phyloP scores from a whole-genome alignment of 108 stramenopile genomes.

The Fistulifera pelliculosa region DNA sequence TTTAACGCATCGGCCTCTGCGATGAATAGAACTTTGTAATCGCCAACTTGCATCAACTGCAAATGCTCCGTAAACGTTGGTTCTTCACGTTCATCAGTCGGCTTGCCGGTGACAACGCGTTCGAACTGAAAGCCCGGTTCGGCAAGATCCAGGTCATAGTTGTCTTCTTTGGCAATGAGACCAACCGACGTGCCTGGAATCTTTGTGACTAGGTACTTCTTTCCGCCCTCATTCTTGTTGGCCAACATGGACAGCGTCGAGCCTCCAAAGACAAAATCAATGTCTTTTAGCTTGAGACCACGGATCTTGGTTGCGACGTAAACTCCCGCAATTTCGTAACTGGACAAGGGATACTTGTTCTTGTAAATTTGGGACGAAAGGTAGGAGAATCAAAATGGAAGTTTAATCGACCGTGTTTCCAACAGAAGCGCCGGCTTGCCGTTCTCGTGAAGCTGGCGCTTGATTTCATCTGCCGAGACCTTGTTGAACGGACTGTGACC shows the following conservation, averaged over 20 bases:
- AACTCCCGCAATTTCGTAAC: slow-evolving; percentile 3
- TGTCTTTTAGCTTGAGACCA: slow-evolving; percentile 1
- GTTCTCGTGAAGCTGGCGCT: slow-evolving; percentile 5
- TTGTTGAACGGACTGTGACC: slow-evolving; percentile 11
- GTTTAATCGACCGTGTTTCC: neutral
- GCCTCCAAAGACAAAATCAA: slow-evolving; percentile 22
- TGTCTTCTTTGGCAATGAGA: slow-evolving; percentile 10
- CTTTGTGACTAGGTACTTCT: neutral
- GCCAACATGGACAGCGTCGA: slow-evolving; percentile 19
- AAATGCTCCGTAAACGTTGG: slow-evolving; percentile 8
- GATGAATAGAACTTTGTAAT: slow-evolving; percentile 6
- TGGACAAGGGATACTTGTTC: slow-evolving; percentile 10
- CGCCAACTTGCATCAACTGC: slow-evolving; percentile 11
- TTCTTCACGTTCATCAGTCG: slow-evolving; percentile 4
- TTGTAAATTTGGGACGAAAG: neutral
- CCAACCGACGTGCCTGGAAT: slow-evolving; percentile 10
- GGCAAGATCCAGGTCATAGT: slow-evolving; percentile 6
- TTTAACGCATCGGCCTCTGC: slow-evolving; percentile 16
- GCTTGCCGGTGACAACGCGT: slow-evolving; percentile 16
- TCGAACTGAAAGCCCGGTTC: slow-evolving; percentile 23
- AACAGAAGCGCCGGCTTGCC: slow-evolving; percentile 20
- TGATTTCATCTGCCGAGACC: slow-evolving; percentile 18
- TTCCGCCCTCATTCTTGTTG: neutral
- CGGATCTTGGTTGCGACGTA: slow-evolving; percentile 5
- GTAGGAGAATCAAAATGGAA: neutral